phyloP scores from a whole-genome alignment of 306 rosid species.

The Lathyrus tuberosus region DNA sequence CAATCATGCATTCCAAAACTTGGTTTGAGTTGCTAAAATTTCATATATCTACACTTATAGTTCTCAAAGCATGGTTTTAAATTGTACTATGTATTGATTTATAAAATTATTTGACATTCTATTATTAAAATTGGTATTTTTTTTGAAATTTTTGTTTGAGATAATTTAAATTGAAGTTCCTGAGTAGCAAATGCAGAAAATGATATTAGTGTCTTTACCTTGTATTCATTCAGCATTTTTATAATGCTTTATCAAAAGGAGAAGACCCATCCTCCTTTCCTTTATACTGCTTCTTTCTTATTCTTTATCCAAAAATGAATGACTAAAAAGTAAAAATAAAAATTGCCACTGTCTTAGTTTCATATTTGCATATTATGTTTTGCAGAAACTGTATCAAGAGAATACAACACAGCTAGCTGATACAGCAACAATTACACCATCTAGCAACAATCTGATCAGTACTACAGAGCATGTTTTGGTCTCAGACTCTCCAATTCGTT shows the following conservation, averaged over 20 bases:
- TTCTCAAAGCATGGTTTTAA: conserved; percentile 26
- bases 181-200: conserved; percentile 1
- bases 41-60: conserved; percentile 9
- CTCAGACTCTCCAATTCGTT: conserved; percentile 44
- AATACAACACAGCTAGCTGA: conserved; percentile 42
- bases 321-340: background rate
- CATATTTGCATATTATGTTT: conserved; percentile 29
- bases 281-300: conserved; percentile 22
- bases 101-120: conserved; percentile 16
- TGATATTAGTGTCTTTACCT: conserved; percentile 26
- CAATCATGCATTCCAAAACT: conserved; percentile 20
- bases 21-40: conserved; percentile 35
- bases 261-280: conserved; percentile 18
- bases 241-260: conserved; percentile 32
- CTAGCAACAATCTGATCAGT: conserved; percentile 46
- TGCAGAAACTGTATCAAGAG: conserved; percentile 57
- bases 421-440: conserved; percentile 49
- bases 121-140: conserved; percentile 12
- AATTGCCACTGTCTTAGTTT: conserved; percentile 28
- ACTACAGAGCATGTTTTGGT: conserved; percentile 47
- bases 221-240: conserved; percentile 31
- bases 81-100: conserved; percentile 17
- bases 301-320: conserved; percentile 3
- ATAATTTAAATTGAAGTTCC: conserved; percentile 22
- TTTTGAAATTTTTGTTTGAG: conserved; percentile 4